phyloP scores from a whole-genome alignment of 108 stramenopile species.

The Fragilariopsis cylindrus region DNA sequence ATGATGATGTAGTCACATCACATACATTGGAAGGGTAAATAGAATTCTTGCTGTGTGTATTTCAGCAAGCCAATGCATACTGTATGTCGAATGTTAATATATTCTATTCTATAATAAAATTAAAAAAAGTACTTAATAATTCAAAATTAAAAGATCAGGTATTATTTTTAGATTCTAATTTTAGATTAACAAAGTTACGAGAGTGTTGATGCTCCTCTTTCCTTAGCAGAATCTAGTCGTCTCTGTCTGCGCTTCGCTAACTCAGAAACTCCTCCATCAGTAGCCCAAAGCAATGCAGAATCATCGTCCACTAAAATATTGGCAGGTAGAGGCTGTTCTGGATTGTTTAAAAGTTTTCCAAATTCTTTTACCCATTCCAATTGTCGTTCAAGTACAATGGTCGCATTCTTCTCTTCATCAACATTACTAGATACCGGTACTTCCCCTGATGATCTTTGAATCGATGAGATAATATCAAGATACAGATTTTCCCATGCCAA shows the following conservation, averaged over 20 bases:
- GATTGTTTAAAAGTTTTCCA: conserved; percentile 5
- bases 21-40: no score
- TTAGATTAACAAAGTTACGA: background rate
- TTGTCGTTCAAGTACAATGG: conserved; percentile 7
- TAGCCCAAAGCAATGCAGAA: conserved; percentile 32
- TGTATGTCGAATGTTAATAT: no score
- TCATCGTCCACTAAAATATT: conserved; percentile 8
- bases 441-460: background rate
- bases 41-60: no score
- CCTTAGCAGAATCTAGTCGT: conserved; percentile 23
- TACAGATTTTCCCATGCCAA: conserved; percentile 29
- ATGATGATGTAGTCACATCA: background rate
- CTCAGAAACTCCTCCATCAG: conserved; percentile 34
- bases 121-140: background rate
- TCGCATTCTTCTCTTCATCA: background rate
- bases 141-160: background rate
- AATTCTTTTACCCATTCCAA: conserved; percentile 25
- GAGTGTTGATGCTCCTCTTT: conserved; percentile 15
- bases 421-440: background rate
- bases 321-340: background rate
- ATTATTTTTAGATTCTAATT: background rate
- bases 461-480: background rate
- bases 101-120: background rate
- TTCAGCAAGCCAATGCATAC: no score
- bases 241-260: conserved; percentile 26